Base-by-base conservation (phyloP, 2,329 filamentous ascomycete genomes). In the Plectosphaerella plurivora region DNA sequence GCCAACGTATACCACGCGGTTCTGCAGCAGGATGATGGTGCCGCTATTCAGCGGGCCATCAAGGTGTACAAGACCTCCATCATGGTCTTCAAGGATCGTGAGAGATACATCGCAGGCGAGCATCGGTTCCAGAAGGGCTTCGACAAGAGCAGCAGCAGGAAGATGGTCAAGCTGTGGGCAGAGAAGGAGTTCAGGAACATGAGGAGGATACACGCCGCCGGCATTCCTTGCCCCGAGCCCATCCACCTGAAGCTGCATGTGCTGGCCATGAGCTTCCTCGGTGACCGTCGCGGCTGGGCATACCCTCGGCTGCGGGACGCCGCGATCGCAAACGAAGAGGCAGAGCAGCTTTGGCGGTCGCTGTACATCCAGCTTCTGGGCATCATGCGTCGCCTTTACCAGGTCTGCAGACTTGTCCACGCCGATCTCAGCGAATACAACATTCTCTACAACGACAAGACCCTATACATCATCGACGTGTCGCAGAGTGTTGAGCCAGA, bases 61-160 rank as follows among this genome's bases (percentile, higher is more conserved):
- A 99, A 99, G 74, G 90, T 99, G 49, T 99, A 99, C 83, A 99
- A 99, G 80, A 99, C 94, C 8, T 89, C 89, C 51, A 99, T 99
- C 58, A 76, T 99, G 33, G 91, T 95, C 22, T 99, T 99, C 83
- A 97, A 97, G 74, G 94, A 99, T 72, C 83, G 94, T 53, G 92
- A 97, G 71, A 88, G 91, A 63, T 99, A 99, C 70, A 94, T 99
- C 57, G 88, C 88, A 1, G 94, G 94, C 59, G 94, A 99, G 72
- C 91, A 92, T 72, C 81, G 94, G 22, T 99, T 99, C 77, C 84
- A 90, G 60, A 81, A 85, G 56, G 93, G 93, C 48, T 94, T 93
- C 67, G 94, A 93, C 73, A 97, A 97, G 76, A 88, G 88, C 59
- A 96, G 91, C 72, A 96, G 91, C 73, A 84, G 92, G 47, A 91